Base-by-base conservation (phyloP, 2,329 filamentous ascomycete genomes). In the Orbilia javanica region DNA sequence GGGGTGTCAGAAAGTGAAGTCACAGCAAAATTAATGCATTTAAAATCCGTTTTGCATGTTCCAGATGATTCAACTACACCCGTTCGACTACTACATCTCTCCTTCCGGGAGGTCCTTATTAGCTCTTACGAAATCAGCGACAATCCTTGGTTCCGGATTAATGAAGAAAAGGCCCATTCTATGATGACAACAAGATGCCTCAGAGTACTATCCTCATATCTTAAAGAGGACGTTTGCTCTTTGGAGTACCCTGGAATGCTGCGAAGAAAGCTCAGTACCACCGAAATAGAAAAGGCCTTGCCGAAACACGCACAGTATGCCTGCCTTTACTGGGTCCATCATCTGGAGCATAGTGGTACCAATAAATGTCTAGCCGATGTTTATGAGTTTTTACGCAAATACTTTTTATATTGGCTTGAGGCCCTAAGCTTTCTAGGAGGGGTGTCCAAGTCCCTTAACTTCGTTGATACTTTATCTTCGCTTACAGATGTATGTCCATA, bases 341-440 rank as follows among this genome's bases (percentile, higher is more conserved):
- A 84, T 80, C 62, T 82, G 0, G 60, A 81, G 76, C 74, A 80
- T 36, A 82, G 81, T 80, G 71, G 77, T 66, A 73, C n/a, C n/a
- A 80, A 71, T 79, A 77, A 79, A 69, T 34, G 5, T 2, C 10
- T 0, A 81, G 83, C 82, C 34, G 18, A 79, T 67, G 81, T 77
- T 11, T 79, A 83, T 66, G 13, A 68, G 5, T 84, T 85, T 72
- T 80, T 85, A 5, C 71, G 81, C 66, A 68, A 71, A 46, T 80
- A 84, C 79, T 48, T 84, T 65, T 82, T 84, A 0, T 81, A 84
- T 71, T 84, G 83, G 84, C 81, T 85, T 34, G 83, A 85, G 71
- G 83, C 83, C 6, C 80, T 84, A 50, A 82, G 82, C 36, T 81
- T 82, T 48, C 81, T 83, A 31, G 73, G 80, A 70, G 79, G 67